Base-by-base conservation (phyloP, 345 rosid species). In the Hirschfeldia incana region DNA sequence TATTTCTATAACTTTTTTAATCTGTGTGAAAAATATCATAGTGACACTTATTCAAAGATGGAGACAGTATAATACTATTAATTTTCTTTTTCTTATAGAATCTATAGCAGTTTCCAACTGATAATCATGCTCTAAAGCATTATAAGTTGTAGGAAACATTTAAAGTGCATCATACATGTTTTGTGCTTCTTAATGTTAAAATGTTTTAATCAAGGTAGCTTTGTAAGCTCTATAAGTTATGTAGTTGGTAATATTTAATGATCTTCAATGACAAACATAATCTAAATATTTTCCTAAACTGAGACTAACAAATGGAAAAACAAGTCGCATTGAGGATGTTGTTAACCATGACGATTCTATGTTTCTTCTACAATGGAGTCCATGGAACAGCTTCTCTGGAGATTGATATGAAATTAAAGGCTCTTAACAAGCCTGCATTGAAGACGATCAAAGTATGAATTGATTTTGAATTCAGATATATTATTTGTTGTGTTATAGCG, bases 391-490 rank as follows among this genome's bases (percentile, higher is more conserved):
- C 2, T 74, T 57, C 67, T 30, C 8, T n/a, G 4, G 85, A 81
- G 12, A 69, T 85, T 8, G 80, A 81, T 15, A 64, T 60, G 76
- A 85, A 79, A 59, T 13, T 89, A 12, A 87, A 76, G 83, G 66
- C 75, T 69, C 83, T 89, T 44, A 85, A 87, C 17, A 89, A 89
- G 69, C 87, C 85, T 34, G 75, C 88, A 0, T 75, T 81, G 39
- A 87, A 87, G 73, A 84, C 84, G 34, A 68, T 87, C 26, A 67
- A 74, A 84, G 90, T 84, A 67, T 16, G 37, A 15, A 9, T 11
- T 28, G 1, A 11, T 16, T 76, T 26, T 4, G 1, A 59, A 76
- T 44, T 13, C 28, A 61, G n/a, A 30, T 0, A 44, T 13, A 69
- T 21, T 13, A 21, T 4, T 8, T 12, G 13, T 13, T 57, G 29